Evolutionary conservation across 805 yeast genomes (phyloP).

Genomic region (Kodamaea nitidulidarum): DNA sequence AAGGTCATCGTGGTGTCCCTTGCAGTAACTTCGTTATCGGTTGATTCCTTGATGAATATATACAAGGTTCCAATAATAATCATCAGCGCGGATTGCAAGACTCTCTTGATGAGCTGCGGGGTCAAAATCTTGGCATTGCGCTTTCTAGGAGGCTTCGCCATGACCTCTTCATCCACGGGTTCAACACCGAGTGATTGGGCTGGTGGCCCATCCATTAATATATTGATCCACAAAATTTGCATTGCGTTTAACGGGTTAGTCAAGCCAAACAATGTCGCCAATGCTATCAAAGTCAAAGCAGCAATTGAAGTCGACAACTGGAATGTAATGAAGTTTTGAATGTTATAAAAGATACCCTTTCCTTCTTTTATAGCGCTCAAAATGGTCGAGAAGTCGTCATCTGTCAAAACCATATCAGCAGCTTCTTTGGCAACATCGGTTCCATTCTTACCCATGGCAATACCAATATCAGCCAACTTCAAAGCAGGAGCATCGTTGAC

Average conservation of each 20-base stretch:
- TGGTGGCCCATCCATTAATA: conserved; percentile 98
- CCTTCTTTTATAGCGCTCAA: conserved; percentile 83
- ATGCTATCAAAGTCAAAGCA: conserved; percentile 83
- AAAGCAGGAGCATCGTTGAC: conserved; percentile 98
- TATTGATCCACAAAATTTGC: conserved; percentile 98
- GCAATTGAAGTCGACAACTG: conserved; percentile 96
- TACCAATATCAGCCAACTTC: conserved; percentile 93
- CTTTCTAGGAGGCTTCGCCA: conserved; percentile 93
- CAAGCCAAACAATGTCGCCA: conserved; percentile 79
- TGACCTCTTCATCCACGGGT: conserved; percentile 92
- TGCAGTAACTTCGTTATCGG: conserved; percentile 74
- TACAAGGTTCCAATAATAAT: conserved; percentile 83
- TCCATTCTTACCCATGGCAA: conserved; percentile 90
- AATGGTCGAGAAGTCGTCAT: conserved; percentile 94
- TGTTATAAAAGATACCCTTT: conserved; percentile 92
- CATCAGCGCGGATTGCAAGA: conserved; percentile 70
- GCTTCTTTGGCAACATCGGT: conserved; percentile 99
- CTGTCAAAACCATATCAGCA: conserved; percentile 94
- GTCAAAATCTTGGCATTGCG: conserved; percentile 85
- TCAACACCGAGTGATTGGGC: conserved; percentile 97
- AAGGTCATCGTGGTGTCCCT: conserved; percentile 99
- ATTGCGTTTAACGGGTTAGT: conserved; percentile 96
- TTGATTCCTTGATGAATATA: conserved; percentile 83
- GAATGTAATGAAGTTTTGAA: conserved; percentile 90
- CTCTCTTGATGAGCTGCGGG: conserved; percentile 59